Conservation (phyloP, 305 asterid species). For the Fraxinus latifolia region DNA sequence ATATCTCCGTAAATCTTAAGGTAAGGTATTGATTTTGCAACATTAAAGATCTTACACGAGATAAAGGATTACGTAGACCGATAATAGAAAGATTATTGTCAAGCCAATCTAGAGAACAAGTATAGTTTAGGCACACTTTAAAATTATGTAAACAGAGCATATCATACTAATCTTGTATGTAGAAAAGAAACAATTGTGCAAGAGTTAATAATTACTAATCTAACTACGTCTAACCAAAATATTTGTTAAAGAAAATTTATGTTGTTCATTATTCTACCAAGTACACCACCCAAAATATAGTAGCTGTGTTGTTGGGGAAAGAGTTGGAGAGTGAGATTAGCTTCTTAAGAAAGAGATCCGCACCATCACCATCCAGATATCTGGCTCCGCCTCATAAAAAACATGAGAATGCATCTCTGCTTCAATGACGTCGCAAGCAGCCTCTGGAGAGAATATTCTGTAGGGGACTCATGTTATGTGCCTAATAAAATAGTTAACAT, state of each 20-base stretch:
- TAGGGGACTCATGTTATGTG: constrained; percentile 24
- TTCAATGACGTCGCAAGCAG: constrained; percentile 88
- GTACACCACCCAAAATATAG: background rate
- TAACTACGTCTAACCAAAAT: background rate
- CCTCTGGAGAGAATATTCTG: constrained; percentile 92
- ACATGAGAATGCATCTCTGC: constrained; percentile 93
- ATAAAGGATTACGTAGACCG: background rate
- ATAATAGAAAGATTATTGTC: background rate
- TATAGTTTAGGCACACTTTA: background rate
- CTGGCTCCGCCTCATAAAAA: constrained; percentile 86
- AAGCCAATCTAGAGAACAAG: background rate
- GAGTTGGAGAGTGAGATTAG: background rate
- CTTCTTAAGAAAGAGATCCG: constrained; percentile 22
- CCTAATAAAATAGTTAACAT: constrained; percentile 7
- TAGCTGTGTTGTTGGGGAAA: constrained; percentile 20
- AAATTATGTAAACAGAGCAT: background rate
- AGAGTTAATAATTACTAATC: background rate
- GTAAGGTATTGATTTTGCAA: constrained; percentile 2
- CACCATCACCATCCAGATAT: constrained; percentile 98
- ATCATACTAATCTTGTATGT: background rate
- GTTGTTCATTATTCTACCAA: constrained; percentile 6
- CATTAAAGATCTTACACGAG: background rate
- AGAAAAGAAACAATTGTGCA: background rate
- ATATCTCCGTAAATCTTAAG: background rate
- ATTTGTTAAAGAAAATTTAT: background rate